Percentiles rank a stretch among this genome's conserved stretches.
These are phyloP conservation scores for Lunularia cruciata DNA, from an alignment of 225 moss, liverwort and hornwort genomes.

Conservation along the genomic window DNA sequence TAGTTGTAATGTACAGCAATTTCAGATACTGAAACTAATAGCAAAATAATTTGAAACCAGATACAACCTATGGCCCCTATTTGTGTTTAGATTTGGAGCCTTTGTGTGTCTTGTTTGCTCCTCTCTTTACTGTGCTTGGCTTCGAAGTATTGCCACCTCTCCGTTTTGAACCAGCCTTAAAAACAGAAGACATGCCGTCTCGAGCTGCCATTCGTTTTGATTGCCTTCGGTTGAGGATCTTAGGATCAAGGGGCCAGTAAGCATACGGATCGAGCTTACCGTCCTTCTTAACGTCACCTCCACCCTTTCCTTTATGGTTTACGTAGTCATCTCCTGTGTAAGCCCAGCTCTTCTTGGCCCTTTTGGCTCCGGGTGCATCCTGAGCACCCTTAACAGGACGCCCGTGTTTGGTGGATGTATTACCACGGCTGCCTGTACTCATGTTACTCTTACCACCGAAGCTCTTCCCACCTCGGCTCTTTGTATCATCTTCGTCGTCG, in stretches of 20 bases:
- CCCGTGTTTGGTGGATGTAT: slow-evolving; percentile 42
- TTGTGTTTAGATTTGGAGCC: slow-evolving; percentile 37
- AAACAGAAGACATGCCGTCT: slow-evolving; percentile 82
- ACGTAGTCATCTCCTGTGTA: slow-evolving; percentile 96
- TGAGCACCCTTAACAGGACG: slow-evolving; percentile 31
- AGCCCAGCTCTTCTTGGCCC: slow-evolving; percentile 69
- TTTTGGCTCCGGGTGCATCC: slow-evolving; percentile 41
- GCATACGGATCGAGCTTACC: slow-evolving; percentile 96
- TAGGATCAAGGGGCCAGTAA: slow-evolving; percentile 97
- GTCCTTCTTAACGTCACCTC: slow-evolving; percentile 82
- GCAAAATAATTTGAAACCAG: neutral
- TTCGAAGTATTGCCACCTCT: slow-evolving; percentile 58
- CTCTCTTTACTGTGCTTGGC: slow-evolving; percentile 42
- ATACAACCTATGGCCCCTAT: slow-evolving; percentile 2
- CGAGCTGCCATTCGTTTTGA: slow-evolving; percentile 76
- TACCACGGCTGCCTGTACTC: slow-evolving; percentile 62
- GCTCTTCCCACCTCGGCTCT: slow-evolving; percentile 49
- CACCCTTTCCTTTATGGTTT: slow-evolving; percentile 76
- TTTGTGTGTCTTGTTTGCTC: slow-evolving; percentile 62
- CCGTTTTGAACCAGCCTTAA: slow-evolving; percentile 66
- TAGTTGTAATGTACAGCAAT: neutral
- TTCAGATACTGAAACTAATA: neutral
- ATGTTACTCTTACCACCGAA: slow-evolving; percentile 62
- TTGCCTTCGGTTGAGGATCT: slow-evolving; percentile 85
- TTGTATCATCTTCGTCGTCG: slow-evolving; percentile 39